Base-by-base conservation (phyloP, 306 rosid genomes). In the Bauhinia variegata region DNA sequence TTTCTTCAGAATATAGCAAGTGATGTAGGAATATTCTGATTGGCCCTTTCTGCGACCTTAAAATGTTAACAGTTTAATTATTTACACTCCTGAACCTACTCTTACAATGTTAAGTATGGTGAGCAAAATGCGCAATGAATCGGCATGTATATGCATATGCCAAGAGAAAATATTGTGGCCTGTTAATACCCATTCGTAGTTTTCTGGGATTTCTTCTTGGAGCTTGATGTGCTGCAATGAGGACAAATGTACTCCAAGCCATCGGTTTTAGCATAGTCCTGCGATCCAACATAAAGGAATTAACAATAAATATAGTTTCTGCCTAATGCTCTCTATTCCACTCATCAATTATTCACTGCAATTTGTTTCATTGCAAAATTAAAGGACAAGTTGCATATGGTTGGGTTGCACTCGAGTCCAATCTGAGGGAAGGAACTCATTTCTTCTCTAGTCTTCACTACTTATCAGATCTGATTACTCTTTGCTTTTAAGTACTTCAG, bases 241-340 rank as follows among this genome's bases (percentile, higher is more conserved):
- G 97, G 98, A 79, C 98, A 93, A 39, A 93, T 82, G 72, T 93
- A 93, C 72, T 93, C 97, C 59, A 93, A 85, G 52, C 98, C 98
- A 58, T 93, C 98, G 17, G 97, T 93, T 83, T 89, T 93, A 13
- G 98, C 98, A 51, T 93, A 93, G 86, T 93, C 97, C 97, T 93
- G 91, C 57, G 75, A 74, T 55, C 51, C 59, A 37, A 23, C 38
- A 49, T 15, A 36, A 5, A 44, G 1, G 36, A 8, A 12, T 71
- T 53, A 66, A 34, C n/a, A n/a, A n/a, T 43, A 2, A 28, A 51
- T 5, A 57, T 13, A 19, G 7, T 39, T 70, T 54, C 12, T 39
- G 52, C 16, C 34, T 43, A 6, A 8, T 37, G 56, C 13, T 57
- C 48, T 54, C 34, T 10, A 17, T n/a, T 36, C 10, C 16, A 15